Conservation (phyloP, 2,329 filamentous ascomycete genomes). For the Fusarium multiceps region DNA sequence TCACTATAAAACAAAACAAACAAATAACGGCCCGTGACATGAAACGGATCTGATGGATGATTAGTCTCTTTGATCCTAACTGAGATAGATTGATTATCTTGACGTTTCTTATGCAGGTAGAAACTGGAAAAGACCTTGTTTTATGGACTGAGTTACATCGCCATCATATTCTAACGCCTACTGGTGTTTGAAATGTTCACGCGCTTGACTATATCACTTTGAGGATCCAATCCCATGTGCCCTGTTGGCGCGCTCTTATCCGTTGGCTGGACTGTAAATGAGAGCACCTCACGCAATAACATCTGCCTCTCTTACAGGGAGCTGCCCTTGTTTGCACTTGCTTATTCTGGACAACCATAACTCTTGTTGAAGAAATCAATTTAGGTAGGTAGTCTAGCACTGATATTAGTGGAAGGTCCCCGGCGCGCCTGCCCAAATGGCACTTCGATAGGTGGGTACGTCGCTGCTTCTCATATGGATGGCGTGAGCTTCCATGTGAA, state of each 20-base stretch:
- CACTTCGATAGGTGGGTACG: slow-evolving; percentile 5
- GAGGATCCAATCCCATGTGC: slow-evolving; percentile 31
- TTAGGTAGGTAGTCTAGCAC: background rate
- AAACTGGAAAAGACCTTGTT: background rate
- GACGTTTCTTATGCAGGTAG: background rate
- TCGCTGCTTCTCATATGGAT: slow-evolving; percentile 26
- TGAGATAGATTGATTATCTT: background rate
- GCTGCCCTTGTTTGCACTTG: background rate
- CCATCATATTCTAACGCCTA: background rate
- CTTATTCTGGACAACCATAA: background rate
- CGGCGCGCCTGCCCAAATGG: background rate
- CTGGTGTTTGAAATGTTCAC: slow-evolving; percentile 4
- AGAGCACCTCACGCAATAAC: slow-evolving; percentile 2
- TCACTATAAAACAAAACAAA: slow-evolving; percentile 3
- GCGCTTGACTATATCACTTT: slow-evolving; percentile 23
- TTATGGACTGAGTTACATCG: background rate
- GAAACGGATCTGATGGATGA: slow-evolving; percentile 3
- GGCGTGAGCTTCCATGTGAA: slow-evolving; percentile 8
- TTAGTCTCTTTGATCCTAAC: background rate
- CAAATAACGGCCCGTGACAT: background rate
- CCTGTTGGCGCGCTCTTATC: slow-evolving; percentile 24
- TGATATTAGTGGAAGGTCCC: background rate
- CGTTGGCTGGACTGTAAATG: slow-evolving; percentile 15
- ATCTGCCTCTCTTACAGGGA: slow-evolving; percentile 11
- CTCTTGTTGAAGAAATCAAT: background rate